Evolutionary conservation across 2,329 filamentous ascomycete species (phyloP).

Genomic region (Monilinia polystroma): DNA sequence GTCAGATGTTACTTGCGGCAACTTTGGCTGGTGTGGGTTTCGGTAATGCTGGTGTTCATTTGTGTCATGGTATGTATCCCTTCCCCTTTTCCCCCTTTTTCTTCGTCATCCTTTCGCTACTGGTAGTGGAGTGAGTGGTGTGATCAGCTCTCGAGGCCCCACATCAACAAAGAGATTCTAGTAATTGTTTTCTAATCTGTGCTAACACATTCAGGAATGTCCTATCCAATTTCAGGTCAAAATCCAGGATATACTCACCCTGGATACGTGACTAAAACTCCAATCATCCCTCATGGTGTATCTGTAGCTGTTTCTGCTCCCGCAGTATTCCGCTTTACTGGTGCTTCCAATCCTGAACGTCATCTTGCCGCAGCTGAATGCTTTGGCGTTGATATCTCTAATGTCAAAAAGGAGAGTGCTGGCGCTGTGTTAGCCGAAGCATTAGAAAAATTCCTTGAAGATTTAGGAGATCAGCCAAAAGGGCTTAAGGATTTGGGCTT

Average conservation of each 20-base stretch:
- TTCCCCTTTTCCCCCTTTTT: background rate
- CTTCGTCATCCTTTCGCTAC: background rate
- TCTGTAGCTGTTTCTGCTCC: slow-evolving; percentile 92
- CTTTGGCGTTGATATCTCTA: slow-evolving; percentile 85
- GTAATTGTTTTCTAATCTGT: background rate
- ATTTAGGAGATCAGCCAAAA: slow-evolving; percentile 84
- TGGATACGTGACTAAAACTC: slow-evolving; percentile 74
- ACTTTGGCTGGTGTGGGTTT: slow-evolving; percentile 95
- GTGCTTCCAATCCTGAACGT: slow-evolving; percentile 83
- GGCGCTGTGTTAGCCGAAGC: slow-evolving; percentile 87
- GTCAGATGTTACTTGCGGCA: slow-evolving; percentile 90
- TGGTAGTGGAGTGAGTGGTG: no score
- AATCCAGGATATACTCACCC: slow-evolving; percentile 87
- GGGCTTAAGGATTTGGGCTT: slow-evolving; percentile 87
- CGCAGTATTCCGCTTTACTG: slow-evolving; percentile 92
- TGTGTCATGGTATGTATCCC: slow-evolving; percentile 58
- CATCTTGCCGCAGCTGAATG: slow-evolving; percentile 86
- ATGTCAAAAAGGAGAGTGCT: slow-evolving; percentile 84
- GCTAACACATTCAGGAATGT: slow-evolving; percentile 65
- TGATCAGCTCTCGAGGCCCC: no score
- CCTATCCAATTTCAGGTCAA: slow-evolving; percentile 93
- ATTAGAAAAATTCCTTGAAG: slow-evolving; percentile 73
- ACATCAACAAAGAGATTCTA: background rate
- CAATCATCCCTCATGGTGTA: slow-evolving; percentile 94
- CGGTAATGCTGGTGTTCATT: slow-evolving; percentile 93